Evolutionary conservation across 768 basidiomycete genomes (phyloP), one percentile per base, ranked within the genome.

Genomic region (Boletus bicolor): DNA sequence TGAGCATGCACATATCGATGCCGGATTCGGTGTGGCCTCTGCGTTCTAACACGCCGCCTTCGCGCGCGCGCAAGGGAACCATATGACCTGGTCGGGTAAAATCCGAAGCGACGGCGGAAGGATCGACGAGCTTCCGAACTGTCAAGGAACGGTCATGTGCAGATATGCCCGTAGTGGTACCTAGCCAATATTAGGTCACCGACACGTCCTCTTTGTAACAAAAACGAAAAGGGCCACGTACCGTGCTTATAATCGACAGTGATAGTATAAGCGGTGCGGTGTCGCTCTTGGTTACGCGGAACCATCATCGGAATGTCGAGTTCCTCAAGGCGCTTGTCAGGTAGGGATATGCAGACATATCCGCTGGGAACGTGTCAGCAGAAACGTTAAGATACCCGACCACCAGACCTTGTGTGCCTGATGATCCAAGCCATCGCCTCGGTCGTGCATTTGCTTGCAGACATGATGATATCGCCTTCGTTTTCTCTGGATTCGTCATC

Each of bases 341-440:
- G 89, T 0, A 98, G 78, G 12, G 93, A 83, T 51, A 94, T 81
- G 71, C 97, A 98, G 60, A 99, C 86, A 74, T 91, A 98, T 1
- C 97, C 96, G 67, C 97, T 98, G 66, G 36, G 56, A 42, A 34
- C 32, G 54, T 45, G 53, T 68, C 59, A 64, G 56, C 46, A 36
- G 10, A 51, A 24, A 35, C 17, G 42, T 19, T 15, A 32, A 42
- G 12, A 42, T 12, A n/a, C 8, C 14, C 7, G 30, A 38, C 32
- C 24, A 15, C 71, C 82, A 56, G 49, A 95, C 96, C 93, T 97
- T 0, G 93, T 92, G 70, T 95, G 87, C 67, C 89, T 89, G 70
- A 99, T 94, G 82, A 99, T 89, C 93, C 93, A 99, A 1, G 97
- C 96, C 97, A 99, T 98, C 68, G 94, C 91, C 73, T 98, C 91